phyloP scores from a whole-genome alignment of 768 basidiomycete genomes.

The Cantharellus cinnabarinus region DNA sequence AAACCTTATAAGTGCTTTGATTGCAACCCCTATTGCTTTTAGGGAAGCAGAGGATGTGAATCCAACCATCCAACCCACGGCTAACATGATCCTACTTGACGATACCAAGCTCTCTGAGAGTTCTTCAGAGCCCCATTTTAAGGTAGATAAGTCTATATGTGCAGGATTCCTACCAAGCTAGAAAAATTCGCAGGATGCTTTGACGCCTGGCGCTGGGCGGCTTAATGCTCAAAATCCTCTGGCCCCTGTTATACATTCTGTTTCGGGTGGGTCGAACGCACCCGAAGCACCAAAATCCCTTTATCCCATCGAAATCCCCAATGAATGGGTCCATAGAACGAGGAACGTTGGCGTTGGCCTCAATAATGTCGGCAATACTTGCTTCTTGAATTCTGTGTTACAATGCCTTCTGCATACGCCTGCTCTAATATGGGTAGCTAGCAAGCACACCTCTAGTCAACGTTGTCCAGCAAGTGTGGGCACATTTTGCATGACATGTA shows the following conservation, averaged over 20 bases:
- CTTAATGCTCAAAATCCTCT: too few species aligned
- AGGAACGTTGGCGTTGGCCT: conserved; percentile 35
- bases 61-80: neutral
- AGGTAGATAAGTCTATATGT: too few species aligned
- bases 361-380: conserved; percentile 79
- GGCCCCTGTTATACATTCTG: too few species aligned
- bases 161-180: too few species aligned
- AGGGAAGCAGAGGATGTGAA: neutral
- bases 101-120: neutral
- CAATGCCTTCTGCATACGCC: conserved; percentile 89
- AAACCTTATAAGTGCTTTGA: neutral
- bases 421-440: conserved; percentile 33
- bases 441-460: neutral
- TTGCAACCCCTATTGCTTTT: neutral
- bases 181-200: too few species aligned
- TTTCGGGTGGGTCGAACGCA: too few species aligned
- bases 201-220: too few species aligned
- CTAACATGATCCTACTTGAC: neutral
- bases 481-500: conserved; percentile 66
- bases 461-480: conserved; percentile 1
- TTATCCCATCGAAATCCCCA: neutral
- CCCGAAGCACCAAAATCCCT: neutral
- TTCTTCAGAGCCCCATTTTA: too few species aligned
- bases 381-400: conserved; percentile 85
- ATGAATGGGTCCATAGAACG: neutral